Evolutionary conservation across 1,139 yeast genomes (phyloP), one percentile per base, ranked within the genome.

Genomic region (Saccharomyces hybrid): DNA sequence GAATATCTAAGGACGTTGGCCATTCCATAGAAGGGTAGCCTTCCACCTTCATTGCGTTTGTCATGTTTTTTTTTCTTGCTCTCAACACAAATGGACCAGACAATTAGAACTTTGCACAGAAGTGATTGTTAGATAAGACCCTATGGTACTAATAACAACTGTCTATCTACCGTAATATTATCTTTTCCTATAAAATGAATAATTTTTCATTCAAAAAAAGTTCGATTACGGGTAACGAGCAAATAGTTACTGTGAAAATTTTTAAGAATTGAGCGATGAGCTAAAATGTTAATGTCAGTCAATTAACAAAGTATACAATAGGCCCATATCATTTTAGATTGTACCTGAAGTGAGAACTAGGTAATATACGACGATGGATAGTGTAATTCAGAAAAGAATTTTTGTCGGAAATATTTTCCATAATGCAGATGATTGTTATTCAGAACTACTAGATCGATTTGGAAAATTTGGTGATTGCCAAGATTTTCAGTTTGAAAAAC

Each of bases 1-100:
- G 91, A 61, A 87, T 83, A 68, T 84, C 90, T 59, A 84, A 50
- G 5, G 70, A 54, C 13, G 60, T 61, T 20, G 69, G 63, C 70
- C 70, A 68, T 52, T 65, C 63, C 63, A 67, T 62, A 14, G 56
- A 41, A 4, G 71, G 71, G 53, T 68, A 68, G 9, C 72, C 74
- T n/a, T 61, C 41, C 25, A 23, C 41, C 3, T 27, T 48, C 6
- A 26, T 46, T 46, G 44, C 20, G 16, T 27, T 47, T 11, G 20
- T 16, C 32, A 28, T 47, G n/a, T 16, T 23, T 11, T 32, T 23
- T 14, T 44, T 14, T 42, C n/a, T 31, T 42, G 32, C 8, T 48
- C 26, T 23, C 20, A 47, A 26, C 32, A 20, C 25, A 16, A 38
- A 20, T 38, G 44, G 44, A 11, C 25, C 25, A 38, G 25, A 9